Base-by-base conservation (phyloP, 805 yeast species). In the Teunomyces gatunensis region DNA sequence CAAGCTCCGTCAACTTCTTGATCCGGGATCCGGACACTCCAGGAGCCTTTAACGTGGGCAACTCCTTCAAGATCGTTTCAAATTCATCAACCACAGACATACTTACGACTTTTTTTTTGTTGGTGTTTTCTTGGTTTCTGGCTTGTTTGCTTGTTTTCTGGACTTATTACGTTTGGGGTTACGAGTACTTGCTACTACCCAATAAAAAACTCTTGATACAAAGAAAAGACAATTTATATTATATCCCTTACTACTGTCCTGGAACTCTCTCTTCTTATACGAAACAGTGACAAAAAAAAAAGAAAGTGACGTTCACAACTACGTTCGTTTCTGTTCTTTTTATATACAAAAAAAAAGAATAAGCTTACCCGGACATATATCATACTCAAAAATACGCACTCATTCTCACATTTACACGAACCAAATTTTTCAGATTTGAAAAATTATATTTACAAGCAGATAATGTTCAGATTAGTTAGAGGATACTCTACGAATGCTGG, bases 21-120 rank as follows among this genome's bases (percentile, higher is more conserved):
- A 92, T 94, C 72, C 97, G 89, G 47, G 96, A 83, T 39, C 98
- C 98, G 25, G 97, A 90, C 45, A 92, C 94, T 51, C 99, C 98
- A 11, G 92, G 92, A 12, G 96, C 81, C 67, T 84, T 85, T 57
- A 86, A 69, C 5, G 78, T 74, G 25, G 78, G 72, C 46, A 80
- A 63, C 59, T 79, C 83, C 53, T 72, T 74, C 49, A 79, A 65
- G 28, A 73, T 70, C 42, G 67, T 53, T 53, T 77, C 80, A 57
- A 80, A 79, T 54, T 77, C 73, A 56, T 73, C 75, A 50, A 69
- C 64, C 18, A 61, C 39, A 67, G 77, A 64, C 79, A 73, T 73
- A 4, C 25, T 21, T 21, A 21, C 25, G 25, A 21, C 25, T 21
- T 21, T 21, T 21, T 21, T 21, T 6, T 21, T 21, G 25, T 21